Evolutionary conservation across 768 basidiomycete genomes (phyloP).

Genomic region (Multifurca ochricompacta): DNA sequence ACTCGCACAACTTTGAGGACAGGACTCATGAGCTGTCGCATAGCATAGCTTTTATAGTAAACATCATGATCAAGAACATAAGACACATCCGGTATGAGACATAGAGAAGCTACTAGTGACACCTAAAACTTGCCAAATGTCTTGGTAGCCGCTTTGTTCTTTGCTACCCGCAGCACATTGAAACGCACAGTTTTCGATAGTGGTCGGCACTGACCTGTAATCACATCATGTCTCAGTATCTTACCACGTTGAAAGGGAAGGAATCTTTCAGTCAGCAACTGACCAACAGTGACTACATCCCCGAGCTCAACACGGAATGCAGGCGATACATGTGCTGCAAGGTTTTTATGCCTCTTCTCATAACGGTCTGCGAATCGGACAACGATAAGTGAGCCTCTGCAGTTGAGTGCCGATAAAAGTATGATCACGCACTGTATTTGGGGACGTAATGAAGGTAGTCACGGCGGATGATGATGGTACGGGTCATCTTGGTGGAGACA

Average conservation of each 20-base stretch:
- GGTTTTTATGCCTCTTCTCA: constrained; percentile 97
- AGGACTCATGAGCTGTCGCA: no score
- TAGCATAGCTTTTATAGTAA: constrained; percentile 17
- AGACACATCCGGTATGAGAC: constrained; percentile 24
- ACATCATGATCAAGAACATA: constrained; percentile 28
- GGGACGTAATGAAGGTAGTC: constrained; percentile 96
- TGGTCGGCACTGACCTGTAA: constrained; percentile 92
- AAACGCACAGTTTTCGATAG: constrained; percentile 98
- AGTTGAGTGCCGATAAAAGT: background rate
- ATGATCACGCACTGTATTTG: constrained; percentile 78
- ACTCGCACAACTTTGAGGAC: no score
- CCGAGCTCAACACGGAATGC: constrained; percentile 98
- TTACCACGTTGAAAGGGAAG: background rate
- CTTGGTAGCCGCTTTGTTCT: constrained; percentile 88
- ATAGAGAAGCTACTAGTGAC: constrained; percentile 10
- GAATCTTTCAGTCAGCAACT: constrained; percentile 28
- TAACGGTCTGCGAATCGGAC: constrained; percentile 69
- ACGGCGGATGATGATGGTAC: constrained; percentile 93
- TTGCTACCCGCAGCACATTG: constrained; percentile 94
- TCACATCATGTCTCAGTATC: constrained; percentile 1
- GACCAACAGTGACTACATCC: constrained; percentile 91
- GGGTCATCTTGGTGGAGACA: constrained; percentile 98
- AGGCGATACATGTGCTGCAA: constrained; percentile 94
- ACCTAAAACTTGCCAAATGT: constrained; percentile 89
- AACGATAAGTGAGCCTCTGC: background rate